These are phyloP conservation scores for Aspergillus clavatus DNA, from an alignment of 2,329 filamentous ascomycete genomes.

Conservation along the genomic window DNA sequence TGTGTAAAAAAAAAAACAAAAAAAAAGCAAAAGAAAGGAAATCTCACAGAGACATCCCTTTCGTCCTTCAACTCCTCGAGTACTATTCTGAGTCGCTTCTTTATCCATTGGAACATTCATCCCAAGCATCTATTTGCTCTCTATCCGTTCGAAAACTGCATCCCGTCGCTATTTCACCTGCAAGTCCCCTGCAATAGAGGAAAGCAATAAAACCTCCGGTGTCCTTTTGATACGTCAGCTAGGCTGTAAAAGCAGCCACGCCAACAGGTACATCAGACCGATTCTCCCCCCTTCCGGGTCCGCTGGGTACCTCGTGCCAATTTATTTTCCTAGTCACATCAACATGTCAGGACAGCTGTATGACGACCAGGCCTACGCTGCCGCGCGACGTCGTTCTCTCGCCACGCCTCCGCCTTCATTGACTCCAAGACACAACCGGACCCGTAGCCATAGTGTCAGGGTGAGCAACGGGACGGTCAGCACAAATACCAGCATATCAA, in stretches of 20 bases:
- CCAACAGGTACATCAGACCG: constrained; percentile 7
- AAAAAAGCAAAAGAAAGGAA: constrained; percentile 8
- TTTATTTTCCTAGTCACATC: constrained; percentile 14
- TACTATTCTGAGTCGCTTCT: constrained; percentile 5
- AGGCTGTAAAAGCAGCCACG: constrained; percentile 15
- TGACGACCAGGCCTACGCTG: constrained; percentile 48
- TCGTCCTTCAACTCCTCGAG: constrained; percentile 14
- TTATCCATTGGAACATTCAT: neutral
- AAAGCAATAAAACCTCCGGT: constrained; percentile 3
- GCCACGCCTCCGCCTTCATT: constrained; percentile 37
- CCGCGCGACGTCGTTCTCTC: constrained; percentile 55
- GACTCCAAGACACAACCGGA: constrained; percentile 43
- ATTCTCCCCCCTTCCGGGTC: constrained; percentile 11
- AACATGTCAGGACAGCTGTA: constrained; percentile 35
- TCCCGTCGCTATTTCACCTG: neutral
- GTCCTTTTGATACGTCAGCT: constrained; percentile 8
- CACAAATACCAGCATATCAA: constrained; percentile 71
- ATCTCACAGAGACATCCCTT: constrained; percentile 11
- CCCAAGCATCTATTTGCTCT: neutral
- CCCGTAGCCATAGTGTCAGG: constrained; percentile 55
- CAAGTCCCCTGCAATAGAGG: neutral
- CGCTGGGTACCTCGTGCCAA: constrained; percentile 16
- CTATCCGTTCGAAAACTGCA: neutral
- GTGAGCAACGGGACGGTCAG: constrained; percentile 87
- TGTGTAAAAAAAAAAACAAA: neutral